phyloP scores from a whole-genome alignment of 257 asterid genomes.

The Coffea canephora region DNA sequence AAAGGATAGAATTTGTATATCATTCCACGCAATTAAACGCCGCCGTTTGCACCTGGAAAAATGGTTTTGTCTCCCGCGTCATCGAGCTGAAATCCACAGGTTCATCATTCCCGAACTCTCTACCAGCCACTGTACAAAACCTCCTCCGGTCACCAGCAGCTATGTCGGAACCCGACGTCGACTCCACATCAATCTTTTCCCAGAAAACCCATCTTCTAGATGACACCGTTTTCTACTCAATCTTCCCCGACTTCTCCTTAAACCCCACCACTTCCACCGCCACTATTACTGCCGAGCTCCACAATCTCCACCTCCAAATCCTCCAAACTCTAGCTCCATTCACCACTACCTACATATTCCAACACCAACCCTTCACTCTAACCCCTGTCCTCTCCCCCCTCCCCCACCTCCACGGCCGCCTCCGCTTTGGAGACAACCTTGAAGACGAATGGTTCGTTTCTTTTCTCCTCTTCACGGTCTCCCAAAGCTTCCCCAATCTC shows the following conservation, averaged over 20 bases:
- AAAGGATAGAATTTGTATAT: no score
- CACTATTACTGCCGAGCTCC: slow-evolving; percentile 43
- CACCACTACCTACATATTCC: slow-evolving; percentile 64
- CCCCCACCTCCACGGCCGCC: slow-evolving; percentile 79
- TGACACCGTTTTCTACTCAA: slow-evolving; percentile 75
- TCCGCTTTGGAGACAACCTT: slow-evolving; percentile 81
- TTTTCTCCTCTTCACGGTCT: slow-evolving; percentile 60
- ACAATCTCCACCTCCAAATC: slow-evolving; percentile 65
- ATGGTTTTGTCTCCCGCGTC: no score
- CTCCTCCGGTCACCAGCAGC: background rate
- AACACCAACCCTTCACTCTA: slow-evolving; percentile 77
- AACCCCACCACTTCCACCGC: slow-evolving; percentile 12
- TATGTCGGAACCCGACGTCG: slow-evolving; percentile 20
- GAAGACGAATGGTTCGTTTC: slow-evolving; percentile 98
- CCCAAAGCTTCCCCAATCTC: slow-evolving; percentile 47
- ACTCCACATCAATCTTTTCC: slow-evolving; percentile 37
- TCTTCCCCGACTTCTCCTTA: slow-evolving; percentile 56
- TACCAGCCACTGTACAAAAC: background rate
- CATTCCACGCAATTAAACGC: no score
- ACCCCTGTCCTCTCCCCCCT: slow-evolving; percentile 33
- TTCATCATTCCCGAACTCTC: background rate
- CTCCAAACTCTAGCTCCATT: slow-evolving; percentile 46
- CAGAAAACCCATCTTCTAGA: slow-evolving; percentile 53
- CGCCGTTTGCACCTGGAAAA: no score
- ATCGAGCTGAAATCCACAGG: background rate